phyloP scores from a whole-genome alignment of 768 basidiomycete genomes.

The Multifurca ochricompacta region DNA sequence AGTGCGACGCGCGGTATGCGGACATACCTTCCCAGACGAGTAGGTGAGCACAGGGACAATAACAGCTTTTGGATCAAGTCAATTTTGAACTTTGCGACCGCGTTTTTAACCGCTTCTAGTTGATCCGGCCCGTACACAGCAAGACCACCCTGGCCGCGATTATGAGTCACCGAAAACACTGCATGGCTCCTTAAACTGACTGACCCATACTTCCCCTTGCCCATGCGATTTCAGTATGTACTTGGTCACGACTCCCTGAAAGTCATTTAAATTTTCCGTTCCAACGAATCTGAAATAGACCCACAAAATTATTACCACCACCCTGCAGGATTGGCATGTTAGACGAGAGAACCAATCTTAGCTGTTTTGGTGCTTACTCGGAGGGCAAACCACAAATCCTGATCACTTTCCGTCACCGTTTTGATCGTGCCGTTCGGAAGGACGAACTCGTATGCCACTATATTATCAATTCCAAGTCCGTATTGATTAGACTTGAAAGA shows the following conservation, averaged over 20 bases:
- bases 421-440: constrained; percentile 17
- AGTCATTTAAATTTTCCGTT: not conserved
- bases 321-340: not conserved
- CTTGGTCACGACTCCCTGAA: not conserved
- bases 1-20: constrained; percentile 9
- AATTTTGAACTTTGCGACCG: not conserved
- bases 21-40: constrained; percentile 31
- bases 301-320: not conserved
- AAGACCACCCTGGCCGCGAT: not conserved
- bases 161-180: no score
- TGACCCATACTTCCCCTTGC: not conserved
- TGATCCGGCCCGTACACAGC: not conserved
- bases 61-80: not conserved
- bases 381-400: constrained; percentile 6
- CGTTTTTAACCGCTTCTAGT: not conserved
- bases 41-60: not conserved
- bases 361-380: not conserved
- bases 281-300: not conserved
- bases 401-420: not conserved
- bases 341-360: not conserved
- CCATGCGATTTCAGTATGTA: not conserved
- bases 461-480: no score
- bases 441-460: constrained; percentile 20
- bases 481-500: constrained; percentile 13
- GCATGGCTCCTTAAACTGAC: not conserved